A percentile compares a stretch with the other conserved stretches of the same genome.
These are phyloP conservation scores for Quercus berberidifolia DNA, from an alignment of 306 rosid genomes.

Conservation along the genomic window DNA sequence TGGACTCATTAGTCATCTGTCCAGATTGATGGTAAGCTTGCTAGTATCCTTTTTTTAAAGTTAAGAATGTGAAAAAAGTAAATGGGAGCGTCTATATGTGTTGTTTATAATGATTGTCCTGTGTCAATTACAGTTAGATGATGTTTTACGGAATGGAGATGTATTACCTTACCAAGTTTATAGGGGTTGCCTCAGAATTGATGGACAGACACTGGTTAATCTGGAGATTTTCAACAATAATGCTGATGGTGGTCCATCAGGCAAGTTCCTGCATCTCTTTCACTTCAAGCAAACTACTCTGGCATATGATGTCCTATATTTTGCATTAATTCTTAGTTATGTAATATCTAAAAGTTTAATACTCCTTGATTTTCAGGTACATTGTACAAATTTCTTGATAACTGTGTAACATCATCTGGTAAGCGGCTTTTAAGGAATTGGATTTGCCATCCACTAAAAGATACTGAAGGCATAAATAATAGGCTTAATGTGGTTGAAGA, in stretches of 20 bases:
- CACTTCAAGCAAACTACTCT: slow-evolving; percentile 4
- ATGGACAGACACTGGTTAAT: slow-evolving; percentile 90
- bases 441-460: slow-evolving; percentile 89
- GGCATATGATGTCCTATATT: slow-evolving; percentile 10
- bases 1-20: slow-evolving; percentile 73
- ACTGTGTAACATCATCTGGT: slow-evolving; percentile 78
- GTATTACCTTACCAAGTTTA: slow-evolving; percentile 77
- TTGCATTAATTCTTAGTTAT: slow-evolving; percentile 16
- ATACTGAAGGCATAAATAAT: slow-evolving; percentile 60
- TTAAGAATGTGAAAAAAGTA: neutral
- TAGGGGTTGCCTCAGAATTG: slow-evolving; percentile 87
- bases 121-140: slow-evolving; percentile 54
- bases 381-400: slow-evolving; percentile 75
- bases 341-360: slow-evolving; percentile 8
- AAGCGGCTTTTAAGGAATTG: slow-evolving; percentile 85
- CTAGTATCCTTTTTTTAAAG: slow-evolving; percentile 3
- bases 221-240: slow-evolving; percentile 85
- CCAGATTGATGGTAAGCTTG: slow-evolving; percentile 79
- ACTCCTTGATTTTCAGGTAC: slow-evolving; percentile 60
- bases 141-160: slow-evolving; percentile 72
- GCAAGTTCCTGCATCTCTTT: slow-evolving; percentile 42
- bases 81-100: neutral
- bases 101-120: slow-evolving; percentile 19
- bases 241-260: slow-evolving; percentile 82
- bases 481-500: slow-evolving; percentile 79